These are phyloP conservation scores for Pulveroboletus sp. DNA, from an alignment of 768 basidiomycete genomes.

Conservation along the genomic window DNA sequence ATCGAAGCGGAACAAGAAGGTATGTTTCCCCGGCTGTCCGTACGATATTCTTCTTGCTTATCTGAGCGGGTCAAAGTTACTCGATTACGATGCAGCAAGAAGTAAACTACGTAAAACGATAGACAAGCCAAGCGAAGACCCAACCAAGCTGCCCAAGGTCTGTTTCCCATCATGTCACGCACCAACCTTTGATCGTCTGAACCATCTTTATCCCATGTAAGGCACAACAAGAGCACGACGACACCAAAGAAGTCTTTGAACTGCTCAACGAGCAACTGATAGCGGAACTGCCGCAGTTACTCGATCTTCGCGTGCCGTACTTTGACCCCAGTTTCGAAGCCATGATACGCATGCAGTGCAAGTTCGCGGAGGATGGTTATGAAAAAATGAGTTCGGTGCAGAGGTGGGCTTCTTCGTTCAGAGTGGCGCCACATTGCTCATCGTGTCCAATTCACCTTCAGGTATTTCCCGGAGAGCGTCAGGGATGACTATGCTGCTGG, in stretches of 20 bases:
- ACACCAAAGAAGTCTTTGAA: conserved; percentile 90
- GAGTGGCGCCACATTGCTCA: neutral
- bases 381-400: conserved; percentile 95
- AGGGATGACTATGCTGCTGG: conserved; percentile 97
- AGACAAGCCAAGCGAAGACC: conserved; percentile 91
- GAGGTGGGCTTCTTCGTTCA: conserved; percentile 39
- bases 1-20: conserved; percentile 94
- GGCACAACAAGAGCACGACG: conserved; percentile 96
- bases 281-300: conserved; percentile 81
- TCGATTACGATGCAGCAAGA: conserved; percentile 93
- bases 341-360: conserved; percentile 97
- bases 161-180: neutral
- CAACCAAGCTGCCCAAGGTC: conserved; percentile 84
- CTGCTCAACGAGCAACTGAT: conserved; percentile 91
- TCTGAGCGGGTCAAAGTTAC: conserved; percentile 47
- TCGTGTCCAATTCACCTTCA: conserved; percentile 23
- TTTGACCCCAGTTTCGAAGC: conserved; percentile 99
- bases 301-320: conserved; percentile 95
- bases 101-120: conserved; percentile 84
- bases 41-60: neutral
- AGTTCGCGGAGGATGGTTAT: conserved; percentile 97
- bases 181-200: neutral
- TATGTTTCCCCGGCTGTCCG: conserved; percentile 24
- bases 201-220: neutral
- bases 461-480: conserved; percentile 86